Evolutionary conservation across 2,329 filamentous ascomycete genomes (phyloP).

Genomic region (Penicillium occitanis): DNA sequence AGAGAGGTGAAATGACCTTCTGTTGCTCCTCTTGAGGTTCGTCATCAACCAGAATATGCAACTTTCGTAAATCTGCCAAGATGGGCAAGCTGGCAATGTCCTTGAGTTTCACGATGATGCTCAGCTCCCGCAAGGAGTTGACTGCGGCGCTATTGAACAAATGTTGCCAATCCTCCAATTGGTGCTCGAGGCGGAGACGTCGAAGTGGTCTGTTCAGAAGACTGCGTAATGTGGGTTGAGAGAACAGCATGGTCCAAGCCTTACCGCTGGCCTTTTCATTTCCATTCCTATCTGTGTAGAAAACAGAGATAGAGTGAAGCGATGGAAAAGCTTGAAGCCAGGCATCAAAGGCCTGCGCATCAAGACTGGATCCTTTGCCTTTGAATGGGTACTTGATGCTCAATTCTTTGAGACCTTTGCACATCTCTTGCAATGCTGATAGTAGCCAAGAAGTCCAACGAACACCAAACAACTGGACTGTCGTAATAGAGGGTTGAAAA

Average conservation of each 20-base stretch:
- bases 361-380: background rate
- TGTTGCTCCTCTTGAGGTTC: background rate
- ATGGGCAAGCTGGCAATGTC: background rate
- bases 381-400: background rate
- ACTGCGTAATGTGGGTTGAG: background rate
- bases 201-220: background rate
- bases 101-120: background rate
- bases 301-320: slow-evolving; percentile 6
- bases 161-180: background rate
- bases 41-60: slow-evolving; percentile 12
- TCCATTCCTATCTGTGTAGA: background rate
- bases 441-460: background rate
- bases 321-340: slow-evolving; percentile 10
- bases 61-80: background rate
- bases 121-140: slow-evolving; percentile 7
- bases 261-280: background rate
- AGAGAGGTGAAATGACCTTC: background rate
- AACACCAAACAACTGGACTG: background rate
- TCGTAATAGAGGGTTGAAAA: background rate
- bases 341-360: background rate
- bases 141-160: background rate
- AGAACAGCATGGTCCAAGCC: background rate
- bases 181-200: slow-evolving; percentile 9
- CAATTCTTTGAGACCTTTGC: slow-evolving; percentile 4
- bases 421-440: background rate